Evolutionary conservation across 768 basidiomycete species (phyloP).

Genomic region (Podaxis mareebaensis): DNA sequence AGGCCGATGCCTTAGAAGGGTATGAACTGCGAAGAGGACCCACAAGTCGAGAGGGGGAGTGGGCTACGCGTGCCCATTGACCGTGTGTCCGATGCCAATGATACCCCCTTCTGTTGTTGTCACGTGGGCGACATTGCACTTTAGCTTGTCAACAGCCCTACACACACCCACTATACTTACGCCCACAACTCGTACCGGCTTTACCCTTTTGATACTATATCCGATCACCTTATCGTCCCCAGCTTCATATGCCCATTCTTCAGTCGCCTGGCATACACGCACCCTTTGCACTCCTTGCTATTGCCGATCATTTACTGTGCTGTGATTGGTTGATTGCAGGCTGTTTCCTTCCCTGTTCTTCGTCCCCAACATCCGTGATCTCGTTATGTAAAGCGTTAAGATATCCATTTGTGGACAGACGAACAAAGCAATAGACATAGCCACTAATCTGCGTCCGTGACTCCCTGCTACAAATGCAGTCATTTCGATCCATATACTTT

Average conservation of each 20-base stretch:
- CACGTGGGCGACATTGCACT: constrained; percentile 12
- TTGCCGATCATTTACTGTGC: not conserved
- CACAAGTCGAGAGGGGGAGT: constrained; percentile 6
- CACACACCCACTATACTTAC: constrained; percentile 13
- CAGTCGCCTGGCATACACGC: not conserved
- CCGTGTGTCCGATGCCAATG: not conserved
- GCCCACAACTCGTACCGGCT: constrained; percentile 15
- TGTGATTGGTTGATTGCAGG: constrained; percentile 3
- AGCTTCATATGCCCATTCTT: not conserved
- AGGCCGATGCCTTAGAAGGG: constrained; percentile 8
- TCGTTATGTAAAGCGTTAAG: constrained; percentile 1
- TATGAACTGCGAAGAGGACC: constrained; percentile 14
- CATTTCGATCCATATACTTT: constrained; percentile 39
- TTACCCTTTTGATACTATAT: constrained; percentile 7
- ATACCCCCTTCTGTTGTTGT: constrained; percentile 1
- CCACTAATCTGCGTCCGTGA: not conserved
- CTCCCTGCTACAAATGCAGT: not conserved
- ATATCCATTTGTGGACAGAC: constrained; percentile 9
- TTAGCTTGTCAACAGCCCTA: not conserved
- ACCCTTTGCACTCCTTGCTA: not conserved
- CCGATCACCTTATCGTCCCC: not conserved
- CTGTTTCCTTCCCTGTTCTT: not conserved
- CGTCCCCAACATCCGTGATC: not conserved
- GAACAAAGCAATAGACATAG: constrained; percentile 11
- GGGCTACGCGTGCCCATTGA: constrained; percentile 8